Evolutionary conservation across 495 filamentous ascomycete species (phyloP).

Genomic region (Hypoxylon rickii): DNA sequence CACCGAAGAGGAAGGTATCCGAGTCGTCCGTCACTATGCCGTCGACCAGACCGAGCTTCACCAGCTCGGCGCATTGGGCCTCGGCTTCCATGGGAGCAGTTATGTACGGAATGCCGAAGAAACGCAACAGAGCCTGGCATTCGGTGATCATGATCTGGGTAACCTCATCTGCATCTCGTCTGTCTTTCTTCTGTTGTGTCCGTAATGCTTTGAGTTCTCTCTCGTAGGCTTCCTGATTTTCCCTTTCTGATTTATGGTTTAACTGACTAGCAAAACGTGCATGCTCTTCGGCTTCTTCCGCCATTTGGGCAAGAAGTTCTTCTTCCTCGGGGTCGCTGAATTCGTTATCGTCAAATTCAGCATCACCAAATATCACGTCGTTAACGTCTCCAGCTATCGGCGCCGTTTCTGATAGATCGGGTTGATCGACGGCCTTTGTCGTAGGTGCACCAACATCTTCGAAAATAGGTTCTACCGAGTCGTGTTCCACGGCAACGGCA

Average conservation of each 20-base stretch:
- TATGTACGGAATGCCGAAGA: slow-evolving; percentile 94
- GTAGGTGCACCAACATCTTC: slow-evolving; percentile 48
- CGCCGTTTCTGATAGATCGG: background rate
- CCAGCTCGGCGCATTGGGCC: slow-evolving; percentile 94
- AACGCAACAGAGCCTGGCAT: slow-evolving; percentile 84
- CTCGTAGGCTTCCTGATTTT: slow-evolving; percentile 80
- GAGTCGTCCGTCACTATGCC: slow-evolving; percentile 98
- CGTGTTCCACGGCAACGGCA: slow-evolving; percentile 12
- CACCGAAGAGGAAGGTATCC: slow-evolving; percentile 97
- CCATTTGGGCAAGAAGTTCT: slow-evolving; percentile 81
- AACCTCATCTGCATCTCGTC: slow-evolving; percentile 93
- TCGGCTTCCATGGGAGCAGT: slow-evolving; percentile 99
- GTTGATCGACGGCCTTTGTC: slow-evolving; percentile 14
- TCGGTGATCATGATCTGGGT: slow-evolving; percentile 92
- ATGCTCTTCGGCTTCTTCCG: slow-evolving; percentile 88
- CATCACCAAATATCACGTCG: slow-evolving; percentile 43
- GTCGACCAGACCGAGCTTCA: slow-evolving; percentile 83
- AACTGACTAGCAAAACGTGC: slow-evolving; percentile 85
- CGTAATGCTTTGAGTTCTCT: slow-evolving; percentile 83
- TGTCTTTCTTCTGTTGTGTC: slow-evolving; percentile 92
- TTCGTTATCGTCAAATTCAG: slow-evolving; percentile 47
- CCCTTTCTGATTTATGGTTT: slow-evolving; percentile 65
- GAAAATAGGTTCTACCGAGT: slow-evolving; percentile 58
- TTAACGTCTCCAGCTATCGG: slow-evolving; percentile 25
- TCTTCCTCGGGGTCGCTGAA: slow-evolving; percentile 91